Conservation (phyloP, 2,329 filamentous ascomycete species). For the Xylariaceae sp. region DNA sequence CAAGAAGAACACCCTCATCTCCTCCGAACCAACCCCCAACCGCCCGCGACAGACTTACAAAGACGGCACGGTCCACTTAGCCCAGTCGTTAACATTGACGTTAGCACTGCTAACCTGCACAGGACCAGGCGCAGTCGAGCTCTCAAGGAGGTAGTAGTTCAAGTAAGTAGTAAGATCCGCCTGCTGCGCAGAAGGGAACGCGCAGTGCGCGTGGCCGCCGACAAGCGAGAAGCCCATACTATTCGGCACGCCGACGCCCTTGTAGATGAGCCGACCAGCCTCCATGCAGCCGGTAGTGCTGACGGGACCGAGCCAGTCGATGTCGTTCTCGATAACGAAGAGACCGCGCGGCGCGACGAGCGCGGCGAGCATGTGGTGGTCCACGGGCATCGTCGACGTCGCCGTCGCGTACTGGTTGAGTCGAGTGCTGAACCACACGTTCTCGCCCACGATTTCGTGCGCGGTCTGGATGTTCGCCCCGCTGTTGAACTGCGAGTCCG, state of each 20-base stretch:
- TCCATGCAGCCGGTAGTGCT: slow-evolving; percentile 56
- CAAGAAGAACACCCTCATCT: no score
- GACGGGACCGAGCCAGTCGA: slow-evolving; percentile 56
- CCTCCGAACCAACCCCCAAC: no score
- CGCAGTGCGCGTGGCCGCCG: slow-evolving; percentile 52
- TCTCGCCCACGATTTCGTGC: slow-evolving; percentile 54
- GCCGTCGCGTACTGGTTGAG: slow-evolving; percentile 50
- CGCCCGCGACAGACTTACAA: slow-evolving; percentile 27
- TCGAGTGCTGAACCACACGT: slow-evolving; percentile 57
- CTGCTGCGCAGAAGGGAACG: slow-evolving; percentile 51
- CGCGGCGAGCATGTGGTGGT: slow-evolving; percentile 56
- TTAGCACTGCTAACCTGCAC: slow-evolving; percentile 39
- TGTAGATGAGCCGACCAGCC: slow-evolving; percentile 50
- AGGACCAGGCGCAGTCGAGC: slow-evolving; percentile 32
- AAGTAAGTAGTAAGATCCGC: slow-evolving; percentile 51
- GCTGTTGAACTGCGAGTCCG: slow-evolving; percentile 44
- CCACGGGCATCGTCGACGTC: slow-evolving; percentile 47
- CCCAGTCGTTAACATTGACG: slow-evolving; percentile 39
- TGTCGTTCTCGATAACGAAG: slow-evolving; percentile 54
- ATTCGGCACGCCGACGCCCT: slow-evolving; percentile 48
- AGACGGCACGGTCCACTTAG: slow-evolving; percentile 39
- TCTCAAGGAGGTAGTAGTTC: slow-evolving; percentile 49
- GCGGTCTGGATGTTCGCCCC: slow-evolving; percentile 60
- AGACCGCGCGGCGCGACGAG: slow-evolving; percentile 54
- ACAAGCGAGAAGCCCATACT: slow-evolving; percentile 56